Conservation (phyloP, 441 rosid genomes). For the Eutrema salsugineum region DNA sequence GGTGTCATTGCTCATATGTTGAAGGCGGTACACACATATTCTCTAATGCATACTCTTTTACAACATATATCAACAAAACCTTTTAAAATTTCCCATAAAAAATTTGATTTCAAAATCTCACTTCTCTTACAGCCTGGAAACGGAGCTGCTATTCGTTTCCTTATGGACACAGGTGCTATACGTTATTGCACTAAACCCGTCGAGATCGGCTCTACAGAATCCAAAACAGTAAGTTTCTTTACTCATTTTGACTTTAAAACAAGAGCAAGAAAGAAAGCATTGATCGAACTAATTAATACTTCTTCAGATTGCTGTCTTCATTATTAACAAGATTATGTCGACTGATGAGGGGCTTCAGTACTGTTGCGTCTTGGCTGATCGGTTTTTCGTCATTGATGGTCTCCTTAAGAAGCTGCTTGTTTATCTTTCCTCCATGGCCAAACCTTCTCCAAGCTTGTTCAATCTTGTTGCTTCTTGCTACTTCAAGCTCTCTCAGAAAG, state of each 20-base stretch:
- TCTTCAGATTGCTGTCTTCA: constrained; percentile 39
- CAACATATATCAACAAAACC: not conserved
- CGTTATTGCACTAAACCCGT: constrained; percentile 40
- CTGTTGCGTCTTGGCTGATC: constrained; percentile 38
- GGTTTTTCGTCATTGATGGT: constrained; percentile 26
- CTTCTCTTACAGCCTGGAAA: constrained; percentile 36
- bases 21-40: constrained; percentile 30
- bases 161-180: constrained; percentile 39
- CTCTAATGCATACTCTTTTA: not conserved
- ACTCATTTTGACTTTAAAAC: not conserved
- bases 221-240: constrained; percentile 43
- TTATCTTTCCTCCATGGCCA: constrained; percentile 3
- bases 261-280: not conserved
- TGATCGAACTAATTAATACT: not conserved
- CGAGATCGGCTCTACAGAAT: constrained; percentile 43
- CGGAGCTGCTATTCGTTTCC: constrained; percentile 31
- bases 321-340: constrained; percentile 33
- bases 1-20: constrained; percentile 51
- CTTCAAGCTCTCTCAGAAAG: constrained; percentile 31
- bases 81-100: not conserved
- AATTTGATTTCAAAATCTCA: not conserved
- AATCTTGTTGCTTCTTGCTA: constrained; percentile 38
- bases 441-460: constrained; percentile 28
- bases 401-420: constrained; percentile 28
- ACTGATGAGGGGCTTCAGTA: constrained; percentile 39